These are phyloP conservation scores for Withania somnifera DNA, from an alignment of 305 asterid genomes.

Conservation along the genomic window DNA sequence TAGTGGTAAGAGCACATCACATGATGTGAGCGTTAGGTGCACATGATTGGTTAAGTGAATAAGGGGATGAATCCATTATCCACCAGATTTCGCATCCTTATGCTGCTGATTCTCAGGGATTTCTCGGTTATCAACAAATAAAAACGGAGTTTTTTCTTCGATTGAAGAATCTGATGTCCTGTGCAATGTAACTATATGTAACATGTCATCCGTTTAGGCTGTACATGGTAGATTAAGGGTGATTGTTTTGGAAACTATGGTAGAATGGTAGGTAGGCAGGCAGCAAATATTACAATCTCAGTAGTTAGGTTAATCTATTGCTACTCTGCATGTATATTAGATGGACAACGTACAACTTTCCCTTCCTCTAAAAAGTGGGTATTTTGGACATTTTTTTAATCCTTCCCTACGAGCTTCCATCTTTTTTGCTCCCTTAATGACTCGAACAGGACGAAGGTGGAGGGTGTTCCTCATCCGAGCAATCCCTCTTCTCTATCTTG, in stretches of 20 bases:
- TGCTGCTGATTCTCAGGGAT: neutral
- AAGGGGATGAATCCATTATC: neutral
- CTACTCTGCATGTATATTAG: no score
- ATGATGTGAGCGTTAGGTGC: neutral
- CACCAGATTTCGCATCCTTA: neutral
- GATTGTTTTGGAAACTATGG: neutral
- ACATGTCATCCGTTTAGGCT: neutral
- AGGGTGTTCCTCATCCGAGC: neutral
- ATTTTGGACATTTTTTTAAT: no score
- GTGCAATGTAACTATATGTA: neutral
- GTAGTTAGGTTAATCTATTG: no score
- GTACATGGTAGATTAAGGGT: neutral
- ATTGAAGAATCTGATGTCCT: neutral
- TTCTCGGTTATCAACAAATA: neutral
- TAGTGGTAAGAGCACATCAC: neutral
- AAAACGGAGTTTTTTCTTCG: neutral
- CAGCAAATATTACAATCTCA: neutral
- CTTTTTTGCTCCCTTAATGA: neutral
- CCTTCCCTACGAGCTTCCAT: no score
- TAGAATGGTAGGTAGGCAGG: neutral
- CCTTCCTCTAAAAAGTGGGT: no score
- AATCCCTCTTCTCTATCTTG: neutral
- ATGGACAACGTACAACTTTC: no score
- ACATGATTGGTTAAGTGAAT: neutral
- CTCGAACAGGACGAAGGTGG: neutral